phyloP scores from a whole-genome alignment of 306 rosid genomes.

The Amphicarpaea edgeworthii region DNA sequence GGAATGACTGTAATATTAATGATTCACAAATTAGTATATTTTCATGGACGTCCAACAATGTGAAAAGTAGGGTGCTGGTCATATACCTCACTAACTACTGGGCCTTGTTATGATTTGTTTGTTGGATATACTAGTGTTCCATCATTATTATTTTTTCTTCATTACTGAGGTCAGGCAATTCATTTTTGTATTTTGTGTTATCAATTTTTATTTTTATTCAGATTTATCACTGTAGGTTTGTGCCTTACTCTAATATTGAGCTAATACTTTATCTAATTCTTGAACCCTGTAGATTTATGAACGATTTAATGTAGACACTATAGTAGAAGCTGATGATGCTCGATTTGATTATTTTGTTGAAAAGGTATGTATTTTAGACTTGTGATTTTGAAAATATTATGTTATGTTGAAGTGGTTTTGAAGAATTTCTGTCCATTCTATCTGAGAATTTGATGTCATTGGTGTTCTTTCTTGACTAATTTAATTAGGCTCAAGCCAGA shows the following conservation, averaged over 20 bases:
- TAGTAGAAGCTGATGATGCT: constrained; percentile 76
- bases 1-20: constrained; percentile 18
- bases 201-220: constrained; percentile 7
- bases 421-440: constrained; percentile 14
- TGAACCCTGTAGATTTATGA: constrained; percentile 70
- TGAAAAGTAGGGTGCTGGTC: not conserved
- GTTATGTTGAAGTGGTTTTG: constrained; percentile 15
- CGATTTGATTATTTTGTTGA: constrained; percentile 84
- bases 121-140: constrained; percentile 21
- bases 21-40: not conserved
- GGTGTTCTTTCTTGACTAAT: not conserved
- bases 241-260: constrained; percentile 7
- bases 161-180: constrained; percentile 3
- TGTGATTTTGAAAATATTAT: constrained; percentile 12
- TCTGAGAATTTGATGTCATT: constrained; percentile 16
- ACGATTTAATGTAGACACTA: constrained; percentile 69
- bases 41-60: not conserved
- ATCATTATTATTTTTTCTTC: not conserved
- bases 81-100: not conserved
- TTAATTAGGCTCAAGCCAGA: constrained; percentile 28
- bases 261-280: constrained; percentile 40
- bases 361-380: constrained; percentile 62
- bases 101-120: constrained; percentile 35
- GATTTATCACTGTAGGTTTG: constrained; percentile 21
- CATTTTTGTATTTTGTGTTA: constrained; percentile 24